Evolutionary conservation across 75 land plant species (phyloP).

Genomic region (Azolla pinnata): DNA sequence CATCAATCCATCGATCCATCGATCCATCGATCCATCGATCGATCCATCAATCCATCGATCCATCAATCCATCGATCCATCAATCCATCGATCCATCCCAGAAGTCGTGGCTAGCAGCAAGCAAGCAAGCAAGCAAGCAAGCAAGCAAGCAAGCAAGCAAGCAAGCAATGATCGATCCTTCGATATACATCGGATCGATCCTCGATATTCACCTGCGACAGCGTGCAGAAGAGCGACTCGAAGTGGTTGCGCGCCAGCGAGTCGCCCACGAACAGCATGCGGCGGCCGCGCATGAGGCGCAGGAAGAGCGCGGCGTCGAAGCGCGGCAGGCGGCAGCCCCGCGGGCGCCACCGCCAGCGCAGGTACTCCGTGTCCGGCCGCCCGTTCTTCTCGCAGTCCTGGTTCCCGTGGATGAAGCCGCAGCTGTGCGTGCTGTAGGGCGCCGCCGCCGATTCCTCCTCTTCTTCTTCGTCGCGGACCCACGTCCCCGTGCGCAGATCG

Average conservation of each 20-base stretch:
- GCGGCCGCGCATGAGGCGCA: slow-evolving; percentile 27
- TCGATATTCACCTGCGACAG: slow-evolving; percentile 30
- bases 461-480: no score
- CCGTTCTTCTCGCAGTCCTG: slow-evolving; percentile 50
- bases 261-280: slow-evolving; percentile 40
- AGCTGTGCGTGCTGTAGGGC: slow-evolving; percentile 49
- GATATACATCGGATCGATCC: background rate
- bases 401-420: slow-evolving; percentile 33
- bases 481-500: no score
- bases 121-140: no score
- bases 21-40: no score
- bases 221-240: slow-evolving; percentile 44
- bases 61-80: no score
- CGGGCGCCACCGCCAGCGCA: slow-evolving; percentile 48
- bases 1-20: no score
- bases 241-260: slow-evolving; percentile 47
- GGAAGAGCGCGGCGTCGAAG: slow-evolving; percentile 23
- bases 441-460: no score
- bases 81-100: no score
- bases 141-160: no score
- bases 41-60: no score
- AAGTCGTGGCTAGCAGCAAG: no score
- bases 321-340: slow-evolving; percentile 39
- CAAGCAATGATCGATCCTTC: background rate
- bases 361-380: slow-evolving; percentile 32